Base-by-base conservation (phyloP, 306 rosid species). In the Rosa lucieae region DNA sequence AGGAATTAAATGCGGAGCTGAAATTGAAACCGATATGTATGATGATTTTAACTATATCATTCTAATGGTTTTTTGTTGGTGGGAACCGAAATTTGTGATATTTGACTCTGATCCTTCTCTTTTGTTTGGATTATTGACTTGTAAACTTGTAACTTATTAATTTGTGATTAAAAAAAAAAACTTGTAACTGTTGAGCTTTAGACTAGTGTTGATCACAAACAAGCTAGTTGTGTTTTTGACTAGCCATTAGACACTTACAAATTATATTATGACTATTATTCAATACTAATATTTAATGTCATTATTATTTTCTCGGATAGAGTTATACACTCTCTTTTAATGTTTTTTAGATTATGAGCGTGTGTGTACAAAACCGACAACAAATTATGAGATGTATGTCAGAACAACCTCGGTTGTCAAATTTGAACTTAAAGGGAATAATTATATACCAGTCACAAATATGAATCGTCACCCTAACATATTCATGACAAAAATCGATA, bases 31-130 rank as follows among this genome's bases (percentile, higher is more conserved):
- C 23, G 43, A 17, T 65, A 14, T 18, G 6, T 42, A 17, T 67
- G 71, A 67, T 65, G 5, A 17, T 17, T 67, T 67, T 67, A 14
- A 40, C 48, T 67, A 23, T 8, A 67, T 37, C 18, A 13, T 1
- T 14, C 21, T 35, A 2, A 37, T 65, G 69, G 9, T 17, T 32
- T 39, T 66, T 20, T 39, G 71, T 39, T 67, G 26, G 23, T 67
- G n/a, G 71, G 71, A 58, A 74, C 69, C 26, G 43, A 74, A 48
- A 58, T 58, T 42, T 58, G 26, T 74, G 70, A 42, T 40, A 59
- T 26, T 18, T 73, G 47, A 52, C 76, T 48, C 26, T 72, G 15
- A 13, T 70, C n/a, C 47, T 37, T 66, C 12, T 37, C 47, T 39
- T 62, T 4, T 62, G 35, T 58, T 58, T 58, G 15, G 65, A 65